These are phyloP conservation scores for Berkeleyomyces basicola DNA, from an alignment of 2,329 filamentous ascomycete genomes.

Conservation along the genomic window DNA sequence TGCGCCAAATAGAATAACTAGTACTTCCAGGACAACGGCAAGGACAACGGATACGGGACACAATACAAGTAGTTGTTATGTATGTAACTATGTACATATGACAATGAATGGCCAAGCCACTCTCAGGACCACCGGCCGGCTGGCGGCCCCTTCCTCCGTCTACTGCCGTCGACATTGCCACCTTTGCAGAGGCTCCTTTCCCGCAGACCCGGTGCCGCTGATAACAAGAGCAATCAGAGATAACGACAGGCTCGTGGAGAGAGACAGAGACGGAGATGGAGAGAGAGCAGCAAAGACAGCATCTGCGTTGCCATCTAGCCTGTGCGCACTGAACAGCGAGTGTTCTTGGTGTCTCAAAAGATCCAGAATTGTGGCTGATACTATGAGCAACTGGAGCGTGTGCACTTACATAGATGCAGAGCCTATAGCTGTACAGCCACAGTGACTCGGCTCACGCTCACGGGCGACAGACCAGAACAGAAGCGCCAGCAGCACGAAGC, in stretches of 20 bases:
- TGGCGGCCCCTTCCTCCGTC: not conserved
- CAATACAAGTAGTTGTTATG: too few species aligned
- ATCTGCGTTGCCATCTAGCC: too few species aligned
- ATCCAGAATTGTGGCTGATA: slow-evolving; percentile 3
- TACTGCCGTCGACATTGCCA: not conserved
- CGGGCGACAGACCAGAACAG: not conserved
- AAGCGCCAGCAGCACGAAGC: too few species aligned
- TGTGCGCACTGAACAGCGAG: not conserved
- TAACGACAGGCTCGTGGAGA: too few species aligned
- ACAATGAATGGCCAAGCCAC: too few species aligned
- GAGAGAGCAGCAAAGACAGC: too few species aligned
- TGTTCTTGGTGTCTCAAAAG: slow-evolving; percentile 2
- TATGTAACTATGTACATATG: too few species aligned
- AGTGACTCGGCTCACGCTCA: not conserved
- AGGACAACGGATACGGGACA: too few species aligned
- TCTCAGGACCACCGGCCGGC: too few species aligned
- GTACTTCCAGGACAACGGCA: too few species aligned
- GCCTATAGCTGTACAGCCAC: not conserved
- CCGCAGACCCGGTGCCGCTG: not conserved
- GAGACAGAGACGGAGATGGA: too few species aligned
- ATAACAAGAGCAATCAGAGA: not conserved
- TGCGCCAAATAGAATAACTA: not conserved
- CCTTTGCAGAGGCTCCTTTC: not conserved
- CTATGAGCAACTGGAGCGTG: not conserved
- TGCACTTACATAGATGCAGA: not conserved